These are phyloP conservation scores for Populus euphratica DNA, from an alignment of 345 rosid genomes.

Conservation along the genomic window DNA sequence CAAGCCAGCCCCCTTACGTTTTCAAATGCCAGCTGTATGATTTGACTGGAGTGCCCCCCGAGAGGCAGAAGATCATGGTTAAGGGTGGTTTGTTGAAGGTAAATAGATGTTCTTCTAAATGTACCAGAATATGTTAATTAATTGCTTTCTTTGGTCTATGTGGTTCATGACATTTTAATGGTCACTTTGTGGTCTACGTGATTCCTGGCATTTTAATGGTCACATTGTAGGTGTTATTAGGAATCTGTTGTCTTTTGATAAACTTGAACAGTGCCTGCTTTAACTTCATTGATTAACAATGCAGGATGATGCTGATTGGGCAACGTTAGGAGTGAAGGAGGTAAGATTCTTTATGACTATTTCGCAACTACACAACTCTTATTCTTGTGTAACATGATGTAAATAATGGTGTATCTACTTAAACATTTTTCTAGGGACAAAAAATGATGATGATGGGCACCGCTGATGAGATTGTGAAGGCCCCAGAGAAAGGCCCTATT, in stretches of 20 bases:
- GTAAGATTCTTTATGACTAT: conserved; percentile 31
- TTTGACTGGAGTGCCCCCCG: conserved; percentile 93
- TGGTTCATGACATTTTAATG: not conserved
- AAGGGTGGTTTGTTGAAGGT: conserved; percentile 96
- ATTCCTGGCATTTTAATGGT: not conserved
- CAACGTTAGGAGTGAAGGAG: conserved; percentile 70
- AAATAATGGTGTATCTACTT: not conserved
- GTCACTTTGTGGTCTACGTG: not conserved
- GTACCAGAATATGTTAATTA: not conserved
- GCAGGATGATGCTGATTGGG: conserved; percentile 96
- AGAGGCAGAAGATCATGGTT: conserved; percentile 95
- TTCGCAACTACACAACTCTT: not conserved
- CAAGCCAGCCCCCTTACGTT: conserved; percentile 67
- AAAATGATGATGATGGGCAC: conserved; percentile 99
- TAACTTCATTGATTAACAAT: conserved; percentile 12
- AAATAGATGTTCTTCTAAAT: conserved; percentile 2
- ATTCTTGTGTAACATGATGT: not conserved
- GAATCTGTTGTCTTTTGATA: not conserved
- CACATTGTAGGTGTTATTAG: not conserved
- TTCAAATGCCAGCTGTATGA: conserved; percentile 90
- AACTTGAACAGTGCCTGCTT: not conserved
- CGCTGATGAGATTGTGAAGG: conserved; percentile 90
- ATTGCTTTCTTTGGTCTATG: not conserved
- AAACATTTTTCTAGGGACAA: conserved; percentile 60
- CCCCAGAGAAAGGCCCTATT: conserved; percentile 90